These are phyloP conservation scores for Arachis hypogaea DNA, from an alignment of 306 rosid species.

Conservation along the genomic window DNA sequence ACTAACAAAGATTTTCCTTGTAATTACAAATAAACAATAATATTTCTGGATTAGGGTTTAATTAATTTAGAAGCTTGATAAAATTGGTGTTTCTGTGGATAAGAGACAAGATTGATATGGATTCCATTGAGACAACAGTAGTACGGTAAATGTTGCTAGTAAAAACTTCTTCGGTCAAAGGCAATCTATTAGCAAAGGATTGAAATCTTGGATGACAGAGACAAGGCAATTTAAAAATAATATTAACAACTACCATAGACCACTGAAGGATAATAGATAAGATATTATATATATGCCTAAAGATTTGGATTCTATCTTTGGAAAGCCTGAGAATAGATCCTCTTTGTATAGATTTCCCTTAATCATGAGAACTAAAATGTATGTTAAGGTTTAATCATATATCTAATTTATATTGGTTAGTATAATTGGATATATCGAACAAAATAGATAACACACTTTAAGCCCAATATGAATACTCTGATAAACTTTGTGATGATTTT, in stretches of 20 bases:
- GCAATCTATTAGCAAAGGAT: background rate
- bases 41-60: too few species aligned
- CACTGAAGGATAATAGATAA: background rate
- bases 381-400: background rate
- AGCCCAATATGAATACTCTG: too few species aligned
- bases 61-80: background rate
- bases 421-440: background rate
- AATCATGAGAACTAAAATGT: too few species aligned
- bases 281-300: background rate
- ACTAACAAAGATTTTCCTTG: background rate
- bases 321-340: background rate
- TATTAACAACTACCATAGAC: background rate
- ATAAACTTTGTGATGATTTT: too few species aligned
- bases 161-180: conserved; percentile 27
- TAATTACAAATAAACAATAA: background rate
- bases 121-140: background rate
- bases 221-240: conserved; percentile 7
- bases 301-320: background rate
- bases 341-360: too few species aligned
- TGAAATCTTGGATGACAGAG: conserved; percentile 30
- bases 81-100: conserved; percentile 4
- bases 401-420: background rate
- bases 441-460: background rate
- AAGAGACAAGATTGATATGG: background rate
- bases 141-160: conserved; percentile 12